Evolutionary conservation across 1,139 yeast species (phyloP).

Genomic region (Candida frijolesensis): DNA sequence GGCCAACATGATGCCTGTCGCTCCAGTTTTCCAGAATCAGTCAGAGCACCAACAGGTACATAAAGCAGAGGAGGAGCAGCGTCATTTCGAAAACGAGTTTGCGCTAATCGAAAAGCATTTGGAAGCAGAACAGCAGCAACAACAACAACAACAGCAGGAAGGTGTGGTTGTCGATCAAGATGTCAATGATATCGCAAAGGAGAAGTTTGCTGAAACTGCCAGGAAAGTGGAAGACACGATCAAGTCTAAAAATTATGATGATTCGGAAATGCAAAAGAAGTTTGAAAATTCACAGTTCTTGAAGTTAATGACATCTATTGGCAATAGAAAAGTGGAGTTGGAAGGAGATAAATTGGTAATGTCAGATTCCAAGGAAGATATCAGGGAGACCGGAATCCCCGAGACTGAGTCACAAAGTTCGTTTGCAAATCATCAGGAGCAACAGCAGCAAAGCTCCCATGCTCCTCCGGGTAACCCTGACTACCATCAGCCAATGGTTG

Average conservation of each 20-base stretch:
- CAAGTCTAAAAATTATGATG: conserved; percentile 21
- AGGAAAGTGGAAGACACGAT: conserved; percentile 38
- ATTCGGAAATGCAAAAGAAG: conserved; percentile 32
- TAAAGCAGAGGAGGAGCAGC: conserved; percentile 28
- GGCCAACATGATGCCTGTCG: conserved; percentile 12
- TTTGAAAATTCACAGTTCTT: conserved; percentile 42
- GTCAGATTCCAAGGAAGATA: conserved; percentile 22
- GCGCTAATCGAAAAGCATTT: conserved; percentile 39
- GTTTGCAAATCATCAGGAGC: conserved; percentile 1
- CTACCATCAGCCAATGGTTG: conserved; percentile 13
- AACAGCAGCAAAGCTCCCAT: neutral
- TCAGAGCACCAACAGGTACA: conserved; percentile 38
- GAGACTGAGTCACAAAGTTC: conserved; percentile 10
- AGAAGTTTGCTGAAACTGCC: conserved; percentile 46
- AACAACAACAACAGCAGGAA: conserved; percentile 14
- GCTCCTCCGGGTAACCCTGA: conserved; percentile 5
- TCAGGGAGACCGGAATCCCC: conserved; percentile 9
- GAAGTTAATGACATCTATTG: conserved; percentile 44
- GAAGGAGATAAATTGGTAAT: conserved; percentile 45
- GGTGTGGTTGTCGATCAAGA: conserved; percentile 9
- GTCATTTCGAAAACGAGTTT: conserved; percentile 39
- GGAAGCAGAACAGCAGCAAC: conserved; percentile 16
- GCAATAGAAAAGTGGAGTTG: conserved; percentile 40
- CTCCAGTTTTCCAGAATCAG: conserved; percentile 15
- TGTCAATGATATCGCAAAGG: conserved; percentile 28